phyloP scores from a whole-genome alignment of 192 early-diverging fungal species.

The Backusella mclennaniae region DNA sequence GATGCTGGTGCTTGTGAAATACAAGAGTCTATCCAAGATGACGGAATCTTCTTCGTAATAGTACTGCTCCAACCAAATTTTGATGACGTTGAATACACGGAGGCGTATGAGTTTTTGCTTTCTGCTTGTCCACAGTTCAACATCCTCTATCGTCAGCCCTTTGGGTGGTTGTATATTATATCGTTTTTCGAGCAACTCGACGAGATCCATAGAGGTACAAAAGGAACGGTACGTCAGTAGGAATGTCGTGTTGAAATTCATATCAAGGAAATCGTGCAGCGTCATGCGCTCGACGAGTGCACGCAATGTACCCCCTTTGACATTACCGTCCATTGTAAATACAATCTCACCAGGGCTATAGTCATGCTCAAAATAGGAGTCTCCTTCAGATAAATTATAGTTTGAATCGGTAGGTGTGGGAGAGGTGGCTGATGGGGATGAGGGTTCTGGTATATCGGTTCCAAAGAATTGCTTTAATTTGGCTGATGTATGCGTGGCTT shows the following conservation, averaged over 20 bases:
- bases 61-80: slow-evolving; percentile 93
- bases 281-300: slow-evolving; percentile 90
- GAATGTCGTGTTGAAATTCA: slow-evolving; percentile 84
- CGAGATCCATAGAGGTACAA: slow-evolving; percentile 73
- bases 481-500: slow-evolving; percentile 15
- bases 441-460: slow-evolving; percentile 42
- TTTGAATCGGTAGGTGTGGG: background rate
- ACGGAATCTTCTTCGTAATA: slow-evolving; percentile 72
- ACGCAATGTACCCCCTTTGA: slow-evolving; percentile 86
- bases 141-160: slow-evolving; percentile 61
- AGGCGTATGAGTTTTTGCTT: slow-evolving; percentile 88
- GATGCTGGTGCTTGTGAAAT: slow-evolving; percentile 73
- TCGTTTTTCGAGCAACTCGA: slow-evolving; percentile 70
- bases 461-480: slow-evolving; percentile 64
- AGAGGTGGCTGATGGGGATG: background rate
- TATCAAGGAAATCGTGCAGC: slow-evolving; percentile 79
- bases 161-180: slow-evolving; percentile 76
- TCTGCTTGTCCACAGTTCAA: slow-evolving; percentile 74
- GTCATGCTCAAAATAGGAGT: slow-evolving; percentile 59
- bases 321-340: slow-evolving; percentile 83
- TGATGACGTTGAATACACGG: slow-evolving; percentile 90
- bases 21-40: slow-evolving; percentile 65
- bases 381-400: background rate
- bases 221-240: slow-evolving; percentile 95
- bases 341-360: slow-evolving; percentile 70